Conservation (phyloP, 805 yeast species). For the Myxozyma mucilagina region DNA sequence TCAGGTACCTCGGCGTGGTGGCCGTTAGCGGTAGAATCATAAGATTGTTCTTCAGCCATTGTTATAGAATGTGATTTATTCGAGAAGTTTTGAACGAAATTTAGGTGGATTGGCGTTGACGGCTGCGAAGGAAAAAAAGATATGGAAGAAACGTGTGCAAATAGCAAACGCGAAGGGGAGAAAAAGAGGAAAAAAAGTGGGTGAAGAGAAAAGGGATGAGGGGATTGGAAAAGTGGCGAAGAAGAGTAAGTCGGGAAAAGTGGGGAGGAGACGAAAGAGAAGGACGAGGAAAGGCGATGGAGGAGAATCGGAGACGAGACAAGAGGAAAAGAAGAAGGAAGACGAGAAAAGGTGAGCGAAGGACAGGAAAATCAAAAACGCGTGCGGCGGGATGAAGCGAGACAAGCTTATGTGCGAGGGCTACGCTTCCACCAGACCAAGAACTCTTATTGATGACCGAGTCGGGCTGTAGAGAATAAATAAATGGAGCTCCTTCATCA, state of each 20-base stretch:
- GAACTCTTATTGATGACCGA: neutral
- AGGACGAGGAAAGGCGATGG: neutral
- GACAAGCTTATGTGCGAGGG: neutral
- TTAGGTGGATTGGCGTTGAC: neutral
- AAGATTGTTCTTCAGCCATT: conserved; percentile 21
- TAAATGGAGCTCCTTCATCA: too few relatives aligned
- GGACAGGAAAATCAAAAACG: neutral
- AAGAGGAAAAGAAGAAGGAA: neutral
- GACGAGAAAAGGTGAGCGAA: neutral
- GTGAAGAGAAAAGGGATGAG: neutral
- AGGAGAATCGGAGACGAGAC: neutral
- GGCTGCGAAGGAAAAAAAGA: neutral
- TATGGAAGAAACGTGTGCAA: neutral
- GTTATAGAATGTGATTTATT: neutral
- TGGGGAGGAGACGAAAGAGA: neutral
- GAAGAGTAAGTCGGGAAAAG: neutral
- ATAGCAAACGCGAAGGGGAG: neutral
- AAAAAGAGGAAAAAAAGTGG: neutral
- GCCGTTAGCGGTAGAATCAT: conserved; percentile 14
- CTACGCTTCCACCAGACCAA: neutral
- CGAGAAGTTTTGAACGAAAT: neutral
- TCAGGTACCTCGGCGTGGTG: conserved; percentile 3
- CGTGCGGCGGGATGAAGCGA: too few relatives aligned
- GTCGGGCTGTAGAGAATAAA: neutral
- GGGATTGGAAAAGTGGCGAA: neutral